Evolutionary conservation across 345 rosid genomes (phyloP).

Genomic region (Mallotus nudiflorus): DNA sequence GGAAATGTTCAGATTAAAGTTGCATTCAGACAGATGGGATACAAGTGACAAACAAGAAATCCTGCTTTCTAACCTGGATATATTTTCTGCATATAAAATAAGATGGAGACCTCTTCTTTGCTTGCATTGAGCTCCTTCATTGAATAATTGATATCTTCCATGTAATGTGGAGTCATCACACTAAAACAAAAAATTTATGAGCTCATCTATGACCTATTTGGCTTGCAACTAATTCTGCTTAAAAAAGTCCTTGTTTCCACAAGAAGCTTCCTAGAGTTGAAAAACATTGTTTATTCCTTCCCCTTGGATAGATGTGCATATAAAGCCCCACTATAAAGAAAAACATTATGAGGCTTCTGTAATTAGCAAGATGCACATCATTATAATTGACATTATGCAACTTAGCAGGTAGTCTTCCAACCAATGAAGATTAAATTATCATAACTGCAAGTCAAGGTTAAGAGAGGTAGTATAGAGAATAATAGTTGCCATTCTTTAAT

Average conservation of each 20-base stretch:
- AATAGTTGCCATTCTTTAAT: neutral
- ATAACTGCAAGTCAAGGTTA: neutral
- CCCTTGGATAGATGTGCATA: neutral
- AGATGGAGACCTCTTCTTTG: conserved; percentile 72
- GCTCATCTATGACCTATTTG: conserved; percentile 15
- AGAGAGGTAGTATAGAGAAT: neutral
- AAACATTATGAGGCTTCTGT: neutral
- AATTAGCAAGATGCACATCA: neutral
- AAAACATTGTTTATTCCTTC: neutral
- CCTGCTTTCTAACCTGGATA: conserved; percentile 61
- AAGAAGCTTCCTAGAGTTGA: too few species aligned
- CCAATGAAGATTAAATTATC: neutral
- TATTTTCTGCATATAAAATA: conserved; percentile 79
- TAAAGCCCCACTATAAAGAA: neutral
- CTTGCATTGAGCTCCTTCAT: conserved; percentile 66
- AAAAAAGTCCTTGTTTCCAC: neutral
- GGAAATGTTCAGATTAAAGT: conserved; percentile 7
- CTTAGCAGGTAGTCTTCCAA: neutral
- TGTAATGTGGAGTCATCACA: conserved; percentile 83
- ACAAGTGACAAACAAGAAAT: neutral
- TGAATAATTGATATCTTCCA: conserved; percentile 83
- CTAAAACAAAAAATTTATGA: conserved; percentile 46
- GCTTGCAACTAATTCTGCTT: neutral
- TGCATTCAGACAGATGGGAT: conserved; percentile 1
- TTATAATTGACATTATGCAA: neutral